Percentiles rank a stretch among this genome's conserved stretches.
These are phyloP conservation scores for Plenodomus tracheiphilus DNA, from an alignment of 2,329 filamentous ascomycete genomes.

Conservation along the genomic window DNA sequence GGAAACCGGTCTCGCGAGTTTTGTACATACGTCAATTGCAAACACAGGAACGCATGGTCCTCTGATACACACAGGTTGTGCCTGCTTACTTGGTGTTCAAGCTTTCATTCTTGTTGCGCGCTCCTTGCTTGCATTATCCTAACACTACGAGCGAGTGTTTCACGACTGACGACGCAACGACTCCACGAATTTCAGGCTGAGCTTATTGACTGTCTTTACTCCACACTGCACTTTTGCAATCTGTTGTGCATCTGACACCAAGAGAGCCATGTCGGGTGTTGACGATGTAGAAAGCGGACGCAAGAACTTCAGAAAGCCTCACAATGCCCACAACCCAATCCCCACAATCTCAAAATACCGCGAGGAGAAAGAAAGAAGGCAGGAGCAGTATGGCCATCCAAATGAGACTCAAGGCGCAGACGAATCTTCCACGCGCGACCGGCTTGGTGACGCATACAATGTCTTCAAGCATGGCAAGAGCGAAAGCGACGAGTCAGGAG, in stretches of 20 bases:
- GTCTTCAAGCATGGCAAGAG: slow-evolving; percentile 37
- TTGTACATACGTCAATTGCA: slow-evolving; percentile 29
- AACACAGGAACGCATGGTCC: slow-evolving; percentile 12
- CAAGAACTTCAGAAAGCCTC: slow-evolving; percentile 47
- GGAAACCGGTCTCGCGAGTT: slow-evolving; percentile 9
- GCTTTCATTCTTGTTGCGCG: slow-evolving; percentile 6
- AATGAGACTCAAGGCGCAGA: slow-evolving; percentile 19
- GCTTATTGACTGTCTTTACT: slow-evolving; percentile 1
- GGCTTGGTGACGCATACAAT: slow-evolving; percentile 42
- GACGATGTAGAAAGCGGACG: slow-evolving; percentile 47
- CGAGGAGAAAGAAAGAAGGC: slow-evolving; percentile 50
- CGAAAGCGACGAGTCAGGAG: slow-evolving; percentile 23
- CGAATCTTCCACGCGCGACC: slow-evolving; percentile 38
- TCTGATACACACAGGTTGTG: slow-evolving; percentile 11
- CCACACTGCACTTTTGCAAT: background rate
- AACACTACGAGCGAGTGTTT: slow-evolving; percentile 1
- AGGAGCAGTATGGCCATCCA: slow-evolving; percentile 36
- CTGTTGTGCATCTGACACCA: background rate
- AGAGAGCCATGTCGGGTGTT: slow-evolving; percentile 43
- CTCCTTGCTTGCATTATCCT: slow-evolving; percentile 15
- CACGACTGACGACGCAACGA: slow-evolving; percentile 8
- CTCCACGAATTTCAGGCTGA: slow-evolving; percentile 13
- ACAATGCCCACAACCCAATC: slow-evolving; percentile 50
- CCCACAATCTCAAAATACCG: slow-evolving; percentile 53
- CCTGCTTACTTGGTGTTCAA: slow-evolving; percentile 5